phyloP scores from a whole-genome alignment of 257 asterid genomes.

The Solanum pinnatisectum region DNA sequence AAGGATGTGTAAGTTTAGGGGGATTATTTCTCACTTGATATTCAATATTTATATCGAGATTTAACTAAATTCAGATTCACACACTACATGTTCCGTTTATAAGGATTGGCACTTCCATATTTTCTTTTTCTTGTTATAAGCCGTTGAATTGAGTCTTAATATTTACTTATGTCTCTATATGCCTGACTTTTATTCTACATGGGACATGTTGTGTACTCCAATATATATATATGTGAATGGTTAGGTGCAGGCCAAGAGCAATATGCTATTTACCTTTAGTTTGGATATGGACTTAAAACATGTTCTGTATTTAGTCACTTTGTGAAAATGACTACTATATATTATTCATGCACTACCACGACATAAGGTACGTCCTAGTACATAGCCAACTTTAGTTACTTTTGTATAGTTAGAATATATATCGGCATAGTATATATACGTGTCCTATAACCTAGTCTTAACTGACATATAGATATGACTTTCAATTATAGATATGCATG shows the following conservation, averaged over 20 bases:
- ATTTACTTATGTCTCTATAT: not conserved
- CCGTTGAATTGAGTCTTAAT: not conserved
- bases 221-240: not conserved
- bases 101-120: not conserved
- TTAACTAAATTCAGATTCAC: not conserved
- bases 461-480: too few species aligned
- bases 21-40: not conserved
- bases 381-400: not conserved
- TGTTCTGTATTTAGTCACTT: not conserved
- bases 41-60: fast-evolving
- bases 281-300: not conserved
- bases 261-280: not conserved
- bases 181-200: not conserved
- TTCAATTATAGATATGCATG: too few species aligned
- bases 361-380: not conserved
- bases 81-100: not conserved
- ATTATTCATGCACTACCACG: not conserved
- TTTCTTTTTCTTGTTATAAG: not conserved
- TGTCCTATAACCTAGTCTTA: not conserved
- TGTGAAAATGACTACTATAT: not conserved
- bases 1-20: too few species aligned
- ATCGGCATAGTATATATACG: too few species aligned
- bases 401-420: not conserved
- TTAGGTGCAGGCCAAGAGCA: not conserved
- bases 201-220: not conserved